Evolutionary conservation across 768 basidiomycete species (phyloP), one percentile per base, ranked within the genome.

Genomic region (Crepidotus variabilis): DNA sequence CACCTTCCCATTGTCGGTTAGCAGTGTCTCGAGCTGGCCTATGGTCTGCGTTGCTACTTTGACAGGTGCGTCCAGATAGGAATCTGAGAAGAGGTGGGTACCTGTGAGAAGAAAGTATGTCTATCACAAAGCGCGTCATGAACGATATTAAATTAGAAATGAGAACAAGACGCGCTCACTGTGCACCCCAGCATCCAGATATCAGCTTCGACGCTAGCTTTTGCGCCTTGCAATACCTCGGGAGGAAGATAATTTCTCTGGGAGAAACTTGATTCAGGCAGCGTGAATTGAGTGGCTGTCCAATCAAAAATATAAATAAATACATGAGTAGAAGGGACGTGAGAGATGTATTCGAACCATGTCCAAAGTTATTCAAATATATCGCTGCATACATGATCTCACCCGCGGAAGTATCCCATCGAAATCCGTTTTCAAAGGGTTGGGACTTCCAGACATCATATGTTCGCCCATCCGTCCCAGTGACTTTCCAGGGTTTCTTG

Each of bases 181-280:
- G 51, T 57, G 33, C 59, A 60, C 43, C 59, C 59, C n/a, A 60
- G 36, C 45, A 46, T 50, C 55, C 59, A 60, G n/a, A 60, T 51
- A 32, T 60, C 55, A 18, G 51, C 52, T 47, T 53, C 43, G 9
- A 10, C n/a, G 50, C 45, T 47, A 7, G 53, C 43, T 23, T 35
- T 57, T 34, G 33, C 55, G 10, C 59, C 55, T 57, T 52, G 23
- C 20, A 60, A 47, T 21, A 48, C 48, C 52, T 60, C 59, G 1
- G 55, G 55, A 18, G 59, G 51, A 9, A 39, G 51, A 22, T 48
- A 28, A 16, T 56, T 54, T 33, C 53, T 57, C 3, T 24, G 50
- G 7, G 33, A 8, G 21, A 50, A 47, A 23, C 33, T 21, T 7
- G 47, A 49, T 20, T 6, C 48, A 23, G 47, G 47, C 49, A n/a